Conservation (phyloP, 1,284 basidiomycete genomes). For the Cutaneotrichosporon curvatum region DNA sequence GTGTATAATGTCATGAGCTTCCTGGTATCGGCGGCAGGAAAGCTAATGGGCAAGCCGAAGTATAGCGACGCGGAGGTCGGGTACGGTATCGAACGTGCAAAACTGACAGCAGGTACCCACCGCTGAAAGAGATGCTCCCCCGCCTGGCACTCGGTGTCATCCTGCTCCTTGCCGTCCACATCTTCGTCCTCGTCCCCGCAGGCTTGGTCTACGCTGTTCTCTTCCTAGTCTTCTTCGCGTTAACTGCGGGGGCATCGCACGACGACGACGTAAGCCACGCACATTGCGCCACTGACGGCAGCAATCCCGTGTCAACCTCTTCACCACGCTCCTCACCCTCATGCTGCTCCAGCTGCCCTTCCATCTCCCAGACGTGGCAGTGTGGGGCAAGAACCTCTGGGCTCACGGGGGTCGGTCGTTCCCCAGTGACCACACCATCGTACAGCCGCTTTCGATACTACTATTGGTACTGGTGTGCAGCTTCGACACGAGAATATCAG, state of each 20-base stretch:
- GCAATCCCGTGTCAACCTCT: constrained; percentile 36
- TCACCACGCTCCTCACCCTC: constrained; percentile 51
- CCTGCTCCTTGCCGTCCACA: neutral
- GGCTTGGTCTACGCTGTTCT: constrained; percentile 81
- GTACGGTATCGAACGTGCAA: too few species aligned
- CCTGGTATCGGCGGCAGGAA: too few species aligned
- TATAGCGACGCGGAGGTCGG: too few species aligned
- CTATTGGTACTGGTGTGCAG: constrained; percentile 49
- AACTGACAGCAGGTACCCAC: too few species aligned
- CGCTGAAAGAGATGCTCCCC: too few species aligned
- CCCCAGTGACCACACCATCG: constrained; percentile 21
- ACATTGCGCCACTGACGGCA: neutral
- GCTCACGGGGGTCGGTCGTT: constrained; percentile 20
- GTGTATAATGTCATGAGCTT: neutral
- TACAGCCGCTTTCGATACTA: constrained; percentile 18
- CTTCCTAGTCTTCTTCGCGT: constrained; percentile 61
- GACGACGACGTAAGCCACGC: neutral
- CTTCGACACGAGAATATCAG: constrained; percentile 31
- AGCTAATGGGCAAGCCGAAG: too few species aligned
- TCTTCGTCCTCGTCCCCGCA: constrained; percentile 58
- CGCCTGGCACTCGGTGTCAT: too few species aligned
- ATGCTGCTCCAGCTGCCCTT: constrained; percentile 73
- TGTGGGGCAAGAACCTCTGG: constrained; percentile 74
- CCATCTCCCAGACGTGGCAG: constrained; percentile 68
- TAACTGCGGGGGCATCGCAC: neutral